phyloP scores from a whole-genome alignment of 768 basidiomycete genomes.

The Tricholoma saponaceum region DNA sequence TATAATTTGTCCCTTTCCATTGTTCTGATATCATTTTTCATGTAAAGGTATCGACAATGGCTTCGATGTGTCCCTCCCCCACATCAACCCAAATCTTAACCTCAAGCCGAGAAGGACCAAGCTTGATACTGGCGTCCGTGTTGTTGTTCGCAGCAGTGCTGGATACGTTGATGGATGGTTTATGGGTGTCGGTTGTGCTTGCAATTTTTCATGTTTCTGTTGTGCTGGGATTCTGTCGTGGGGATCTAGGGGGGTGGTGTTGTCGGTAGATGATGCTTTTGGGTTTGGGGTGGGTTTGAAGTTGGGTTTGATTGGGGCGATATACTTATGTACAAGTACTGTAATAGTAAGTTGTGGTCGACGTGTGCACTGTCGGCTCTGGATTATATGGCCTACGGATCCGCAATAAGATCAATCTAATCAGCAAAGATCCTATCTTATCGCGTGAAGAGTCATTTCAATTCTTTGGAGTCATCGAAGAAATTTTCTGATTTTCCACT shows the following conservation, averaged over 20 bases:
- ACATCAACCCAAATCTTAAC: background rate
- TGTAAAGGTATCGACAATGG: constrained; percentile 17
- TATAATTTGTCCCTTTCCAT: background rate
- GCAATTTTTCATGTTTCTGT: constrained; percentile 16
- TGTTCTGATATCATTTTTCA: background rate
- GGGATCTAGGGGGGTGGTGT: background rate
- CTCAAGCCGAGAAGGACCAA: background rate
- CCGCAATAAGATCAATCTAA: background rate
- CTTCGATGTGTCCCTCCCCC: constrained; percentile 13
- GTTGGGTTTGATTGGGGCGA: too few relatives aligned
- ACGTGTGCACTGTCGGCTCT: too few relatives aligned
- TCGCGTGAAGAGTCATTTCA: background rate
- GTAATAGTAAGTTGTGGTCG: too few relatives aligned
- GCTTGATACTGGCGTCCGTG: constrained; percentile 6
- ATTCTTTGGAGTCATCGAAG: too few relatives aligned
- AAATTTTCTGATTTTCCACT: too few relatives aligned
- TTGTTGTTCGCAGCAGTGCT: constrained; percentile 20
- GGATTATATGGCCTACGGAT: too few relatives aligned
- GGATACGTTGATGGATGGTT: constrained; percentile 22
- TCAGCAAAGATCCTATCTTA: background rate
- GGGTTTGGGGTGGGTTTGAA: background rate
- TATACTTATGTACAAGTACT: too few relatives aligned
- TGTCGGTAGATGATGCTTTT: background rate
- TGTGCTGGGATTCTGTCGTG: constrained; percentile 7
- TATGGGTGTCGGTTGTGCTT: constrained; percentile 18